Percentiles rank a stretch among this genome's conserved stretches.
Conservation (phyloP, 345 rosid genomes). For the Eucalyptus curtisii region DNA sequence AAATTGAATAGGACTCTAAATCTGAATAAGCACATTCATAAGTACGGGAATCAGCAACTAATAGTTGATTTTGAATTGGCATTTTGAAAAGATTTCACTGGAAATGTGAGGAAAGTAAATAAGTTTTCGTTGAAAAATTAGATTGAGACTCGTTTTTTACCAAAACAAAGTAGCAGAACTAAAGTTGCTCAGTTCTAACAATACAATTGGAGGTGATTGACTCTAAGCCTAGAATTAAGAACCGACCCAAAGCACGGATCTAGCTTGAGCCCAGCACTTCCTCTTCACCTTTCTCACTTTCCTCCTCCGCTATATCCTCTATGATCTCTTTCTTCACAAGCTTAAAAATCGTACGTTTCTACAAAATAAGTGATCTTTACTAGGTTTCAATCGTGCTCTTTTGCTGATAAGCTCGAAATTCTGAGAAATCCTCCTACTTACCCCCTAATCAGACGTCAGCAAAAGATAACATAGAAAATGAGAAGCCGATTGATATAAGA, state of each 20-base stretch:
- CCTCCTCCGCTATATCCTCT: not conserved
- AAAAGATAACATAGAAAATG: not conserved
- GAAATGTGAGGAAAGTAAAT: not conserved
- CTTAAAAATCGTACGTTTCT: not conserved
- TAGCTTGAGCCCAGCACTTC: not conserved
- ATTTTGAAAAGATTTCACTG: fast-evolving
- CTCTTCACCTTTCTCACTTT: fast-evolving
- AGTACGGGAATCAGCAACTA: not conserved
- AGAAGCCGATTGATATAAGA: not conserved
- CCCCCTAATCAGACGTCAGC: not conserved
- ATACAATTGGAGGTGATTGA: slow-evolving; percentile 1
- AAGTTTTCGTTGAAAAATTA: not conserved
- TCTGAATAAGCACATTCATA: not conserved
- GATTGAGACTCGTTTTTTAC: not conserved
- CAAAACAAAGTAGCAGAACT: not conserved
- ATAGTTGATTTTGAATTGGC: not conserved
- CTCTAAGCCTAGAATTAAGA: not conserved
- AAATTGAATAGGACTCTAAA: not conserved
- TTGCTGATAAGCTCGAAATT: not conserved
- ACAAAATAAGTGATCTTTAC: not conserved
- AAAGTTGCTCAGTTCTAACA: not conserved
- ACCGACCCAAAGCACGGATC: not conserved
- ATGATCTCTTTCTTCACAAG: not conserved
- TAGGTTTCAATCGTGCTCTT: not conserved
- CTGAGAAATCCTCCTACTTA: not conserved